These are phyloP conservation scores for Sugiyamaella lignohabitans DNA, from an alignment of 805 yeast genomes.

Conservation along the genomic window DNA sequence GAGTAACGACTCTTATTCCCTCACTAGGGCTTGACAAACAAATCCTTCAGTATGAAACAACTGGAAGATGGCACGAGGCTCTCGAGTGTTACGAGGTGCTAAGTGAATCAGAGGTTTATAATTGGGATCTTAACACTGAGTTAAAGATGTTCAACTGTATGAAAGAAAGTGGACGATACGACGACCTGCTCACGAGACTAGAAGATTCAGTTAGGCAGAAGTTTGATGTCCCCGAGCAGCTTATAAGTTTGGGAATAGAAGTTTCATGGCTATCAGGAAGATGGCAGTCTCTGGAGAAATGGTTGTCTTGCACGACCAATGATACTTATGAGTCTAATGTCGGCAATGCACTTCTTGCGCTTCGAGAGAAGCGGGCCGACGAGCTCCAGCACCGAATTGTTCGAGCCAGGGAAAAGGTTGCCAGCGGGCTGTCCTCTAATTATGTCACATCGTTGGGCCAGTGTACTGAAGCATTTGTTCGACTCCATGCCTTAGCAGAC, in stretches of 20 bases:
- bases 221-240: conserved; percentile 39
- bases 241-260: conserved; percentile 64
- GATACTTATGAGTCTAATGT: conserved; percentile 54
- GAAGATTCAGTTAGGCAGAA: conserved; percentile 6
- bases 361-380: conserved; percentile 32
- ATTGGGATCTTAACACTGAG: conserved; percentile 30
- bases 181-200: conserved; percentile 51
- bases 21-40: conserved; percentile 67
- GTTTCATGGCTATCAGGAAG: conserved; percentile 67
- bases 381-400: conserved; percentile 39
- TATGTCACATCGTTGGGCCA: conserved; percentile 47
- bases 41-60: conserved; percentile 71
- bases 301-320: conserved; percentile 52
- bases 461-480: conserved; percentile 42
- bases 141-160: conserved; percentile 63
- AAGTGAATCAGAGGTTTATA: conserved; percentile 35
- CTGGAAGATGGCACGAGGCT: conserved; percentile 81
- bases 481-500: conserved; percentile 58
- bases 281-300: conserved; percentile 41
- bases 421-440: conserved; percentile 48
- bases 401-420: conserved; percentile 52
- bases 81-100: conserved; percentile 74
- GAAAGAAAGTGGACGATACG: conserved; percentile 69
- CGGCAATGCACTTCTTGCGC: conserved; percentile 54
- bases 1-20: conserved; percentile 63